Base-by-base conservation (phyloP, 2,329 filamentous ascomycete species). In the Aspergillus sp. region DNA sequence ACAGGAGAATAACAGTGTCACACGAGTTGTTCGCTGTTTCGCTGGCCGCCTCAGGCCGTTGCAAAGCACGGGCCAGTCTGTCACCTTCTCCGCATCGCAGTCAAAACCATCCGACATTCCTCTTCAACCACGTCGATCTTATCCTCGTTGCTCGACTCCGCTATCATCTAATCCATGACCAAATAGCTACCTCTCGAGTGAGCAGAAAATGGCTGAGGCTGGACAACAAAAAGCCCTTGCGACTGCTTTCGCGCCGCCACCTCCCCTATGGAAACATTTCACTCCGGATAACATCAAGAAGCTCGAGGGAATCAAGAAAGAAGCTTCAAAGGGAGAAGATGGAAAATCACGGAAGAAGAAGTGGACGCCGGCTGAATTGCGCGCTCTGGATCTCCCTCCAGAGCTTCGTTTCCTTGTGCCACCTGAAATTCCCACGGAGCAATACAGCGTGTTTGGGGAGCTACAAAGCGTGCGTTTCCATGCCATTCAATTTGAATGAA, bases 261-360 rank as follows among this genome's bases (percentile, higher is more conserved):
- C 93, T 27, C 83, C 85, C 1, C 95, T 96, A 70, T 97, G 88
- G 83, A 84, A 85, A 54, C 78, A 87, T 64, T 97, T 97, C 68
- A 95, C 88, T 0, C 66, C 81, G 3, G 81, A 85, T 27, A 94
- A 91, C 60, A 59, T 88, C 41, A 69, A 79, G 10, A 81, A 80
- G 38, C 68, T 86, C 26, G 67, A 75, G 44, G 60, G 75, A 33
- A 61, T 77, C 42, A 76, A 75, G 52, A 66, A 65, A 26, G 62
- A 69, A 34, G 54, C 60, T 4, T 58, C 58, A 10, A 59, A 61
- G 37, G 48, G 47, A 4, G 52, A 57, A 27, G 51, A 62, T 29
- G 54, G 65, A 31, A 58, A 64, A 13, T 40, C 53, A 7, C 43
- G 47, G n/a, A 55, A 57, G 36, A 66, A 61, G 45, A 56, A 56